phyloP scores from a whole-genome alignment of 805 yeast genomes.

The Nakazawaea anatomiae region DNA sequence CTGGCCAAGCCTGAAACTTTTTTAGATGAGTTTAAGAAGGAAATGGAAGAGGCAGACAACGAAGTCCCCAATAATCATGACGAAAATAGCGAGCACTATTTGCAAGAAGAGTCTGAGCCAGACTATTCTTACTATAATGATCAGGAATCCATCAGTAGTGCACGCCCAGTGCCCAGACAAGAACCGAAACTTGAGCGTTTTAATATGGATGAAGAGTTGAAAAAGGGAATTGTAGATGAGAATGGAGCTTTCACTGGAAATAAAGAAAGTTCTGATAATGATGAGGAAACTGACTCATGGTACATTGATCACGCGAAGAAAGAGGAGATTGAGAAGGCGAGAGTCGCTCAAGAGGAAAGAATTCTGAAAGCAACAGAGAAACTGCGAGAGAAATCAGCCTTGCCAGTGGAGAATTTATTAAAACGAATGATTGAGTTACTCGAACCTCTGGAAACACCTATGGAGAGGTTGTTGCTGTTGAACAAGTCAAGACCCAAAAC shows the following conservation, averaged over 20 bases:
- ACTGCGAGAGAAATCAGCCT: slow-evolving; percentile 18
- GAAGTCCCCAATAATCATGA: slow-evolving; percentile 22
- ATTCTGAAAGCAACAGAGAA: slow-evolving; percentile 22
- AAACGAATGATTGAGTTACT: slow-evolving; percentile 33
- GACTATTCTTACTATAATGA: slow-evolving; percentile 24
- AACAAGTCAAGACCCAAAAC: slow-evolving; percentile 19
- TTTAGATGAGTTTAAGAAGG: slow-evolving; percentile 4
- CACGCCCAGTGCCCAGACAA: slow-evolving; percentile 10
- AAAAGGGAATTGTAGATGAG: slow-evolving; percentile 54
- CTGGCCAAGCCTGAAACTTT: background rate
- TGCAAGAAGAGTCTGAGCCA: slow-evolving; percentile 15
- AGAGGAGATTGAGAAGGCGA: slow-evolving; percentile 20
- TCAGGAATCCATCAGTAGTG: slow-evolving; percentile 19
- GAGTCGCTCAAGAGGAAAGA: slow-evolving; percentile 16
- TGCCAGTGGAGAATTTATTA: slow-evolving; percentile 19
- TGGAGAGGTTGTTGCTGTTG: slow-evolving; percentile 46
- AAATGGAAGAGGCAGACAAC: slow-evolving; percentile 18
- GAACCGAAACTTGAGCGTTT: slow-evolving; percentile 56
- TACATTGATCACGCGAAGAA: slow-evolving; percentile 13
- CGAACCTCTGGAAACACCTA: slow-evolving; percentile 54
- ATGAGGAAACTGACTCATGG: slow-evolving; percentile 30
- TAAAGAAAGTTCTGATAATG: slow-evolving; percentile 25
- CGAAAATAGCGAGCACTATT: slow-evolving; percentile 15
- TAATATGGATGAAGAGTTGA: slow-evolving; percentile 48
- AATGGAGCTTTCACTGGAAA: slow-evolving; percentile 51